phyloP scores from a whole-genome alignment of 345 rosid species.

The Eucalyptus polybractea region DNA sequence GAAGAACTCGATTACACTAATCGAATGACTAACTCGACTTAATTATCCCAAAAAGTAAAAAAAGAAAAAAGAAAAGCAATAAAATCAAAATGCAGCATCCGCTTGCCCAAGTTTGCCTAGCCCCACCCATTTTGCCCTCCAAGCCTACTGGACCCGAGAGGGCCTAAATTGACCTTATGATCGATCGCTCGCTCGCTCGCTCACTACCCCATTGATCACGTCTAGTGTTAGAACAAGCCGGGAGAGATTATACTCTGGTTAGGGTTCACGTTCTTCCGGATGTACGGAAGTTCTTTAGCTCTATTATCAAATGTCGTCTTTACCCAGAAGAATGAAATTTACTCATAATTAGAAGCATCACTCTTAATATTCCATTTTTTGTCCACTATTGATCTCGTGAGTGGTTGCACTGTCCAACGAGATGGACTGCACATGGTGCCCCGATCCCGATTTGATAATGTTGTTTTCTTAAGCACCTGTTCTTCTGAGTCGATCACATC shows the following conservation, averaged over 20 bases:
- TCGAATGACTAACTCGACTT: neutral
- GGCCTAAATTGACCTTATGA: neutral
- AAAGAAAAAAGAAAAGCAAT: neutral
- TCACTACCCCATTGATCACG: neutral
- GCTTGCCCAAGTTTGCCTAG: neutral
- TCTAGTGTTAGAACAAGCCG: neutral
- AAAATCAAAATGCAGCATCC: neutral
- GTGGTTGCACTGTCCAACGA: neutral
- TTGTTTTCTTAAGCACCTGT: too few relatives aligned
- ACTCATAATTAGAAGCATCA: neutral
- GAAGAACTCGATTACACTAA: neutral
- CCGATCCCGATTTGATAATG: too few relatives aligned
- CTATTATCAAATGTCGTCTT: neutral
- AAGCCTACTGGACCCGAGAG: neutral
- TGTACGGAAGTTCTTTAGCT: neutral
- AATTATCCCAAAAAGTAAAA: neutral
- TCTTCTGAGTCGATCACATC: neutral
- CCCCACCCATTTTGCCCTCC: neutral
- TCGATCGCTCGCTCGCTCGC: rapidly evolving
- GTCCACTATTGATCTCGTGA: neutral
- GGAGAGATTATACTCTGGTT: neutral
- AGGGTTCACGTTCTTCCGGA: neutral
- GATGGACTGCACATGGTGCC: neutral
- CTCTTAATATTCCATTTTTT: neutral
- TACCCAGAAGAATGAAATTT: neutral